Conservation (phyloP, 2,329 filamentous ascomycete genomes). For the Xylaria multiplex region DNA sequence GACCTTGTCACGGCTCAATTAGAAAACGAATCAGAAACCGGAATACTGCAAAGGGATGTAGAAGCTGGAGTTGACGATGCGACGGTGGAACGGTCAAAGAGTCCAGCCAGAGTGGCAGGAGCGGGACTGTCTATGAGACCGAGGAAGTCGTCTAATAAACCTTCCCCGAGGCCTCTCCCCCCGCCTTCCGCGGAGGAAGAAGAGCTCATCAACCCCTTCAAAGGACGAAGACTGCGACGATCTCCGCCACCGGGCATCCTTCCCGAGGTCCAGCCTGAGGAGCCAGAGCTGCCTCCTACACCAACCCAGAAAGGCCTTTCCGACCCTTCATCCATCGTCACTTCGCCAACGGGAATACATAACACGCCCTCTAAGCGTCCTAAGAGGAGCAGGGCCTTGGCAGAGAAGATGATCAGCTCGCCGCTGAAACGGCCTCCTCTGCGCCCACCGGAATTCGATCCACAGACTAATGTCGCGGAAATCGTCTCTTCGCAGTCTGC, state of each 20-base stretch:
- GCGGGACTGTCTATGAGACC: conserved; percentile 52
- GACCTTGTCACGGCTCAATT: conserved; percentile 49
- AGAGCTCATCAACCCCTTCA: conserved; percentile 56
- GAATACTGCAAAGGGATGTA: conserved; percentile 16
- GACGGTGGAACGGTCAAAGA: conserved; percentile 29
- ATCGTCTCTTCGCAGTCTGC: background rate
- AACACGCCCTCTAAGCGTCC: conserved; percentile 64
- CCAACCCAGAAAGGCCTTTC: conserved; percentile 59
- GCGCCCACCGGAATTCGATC: conserved; percentile 41
- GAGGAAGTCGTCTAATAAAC: conserved; percentile 55
- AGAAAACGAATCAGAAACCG: conserved; percentile 42
- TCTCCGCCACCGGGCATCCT: conserved; percentile 51
- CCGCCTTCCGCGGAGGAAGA: conserved; percentile 57
- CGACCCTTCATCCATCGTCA: conserved; percentile 62
- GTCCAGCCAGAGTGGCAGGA: conserved; percentile 41
- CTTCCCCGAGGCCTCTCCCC: conserved; percentile 59
- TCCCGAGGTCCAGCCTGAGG: conserved; percentile 53
- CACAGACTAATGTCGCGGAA: conserved; percentile 18
- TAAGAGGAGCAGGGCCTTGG: conserved; percentile 55
- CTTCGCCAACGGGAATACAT: conserved; percentile 68
- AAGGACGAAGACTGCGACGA: conserved; percentile 51
- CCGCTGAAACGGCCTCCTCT: conserved; percentile 59
- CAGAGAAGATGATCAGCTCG: conserved; percentile 57
- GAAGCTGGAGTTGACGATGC: conserved; percentile 8
- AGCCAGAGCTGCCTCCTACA: conserved; percentile 72